Conservation (phyloP, 495 filamentous ascomycete genomes). For the Tuber brumale region DNA sequence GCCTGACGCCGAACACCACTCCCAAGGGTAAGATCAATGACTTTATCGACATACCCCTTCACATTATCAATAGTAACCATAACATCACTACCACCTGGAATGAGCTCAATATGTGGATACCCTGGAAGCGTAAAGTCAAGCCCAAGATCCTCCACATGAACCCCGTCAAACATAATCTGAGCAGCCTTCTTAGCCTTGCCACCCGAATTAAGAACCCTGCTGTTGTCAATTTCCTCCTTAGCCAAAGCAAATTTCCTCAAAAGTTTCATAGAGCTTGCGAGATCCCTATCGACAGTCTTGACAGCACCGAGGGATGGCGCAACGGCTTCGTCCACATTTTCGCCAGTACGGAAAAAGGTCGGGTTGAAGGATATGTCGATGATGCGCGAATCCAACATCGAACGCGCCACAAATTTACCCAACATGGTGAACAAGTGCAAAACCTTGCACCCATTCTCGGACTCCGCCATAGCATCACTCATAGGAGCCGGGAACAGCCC, state of each 20-base stretch:
- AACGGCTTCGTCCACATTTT: constrained; percentile 59
- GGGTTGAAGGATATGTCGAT: constrained; percentile 98
- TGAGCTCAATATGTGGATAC: constrained; percentile 80
- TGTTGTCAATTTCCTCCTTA: constrained; percentile 72
- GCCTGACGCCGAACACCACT: constrained; percentile 81
- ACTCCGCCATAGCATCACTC: constrained; percentile 65
- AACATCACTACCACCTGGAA: constrained; percentile 63
- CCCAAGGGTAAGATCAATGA: constrained; percentile 86
- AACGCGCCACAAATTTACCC: constrained; percentile 94
- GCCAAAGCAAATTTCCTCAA: constrained; percentile 79
- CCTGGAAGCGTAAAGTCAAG: constrained; percentile 94
- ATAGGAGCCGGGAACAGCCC: constrained; percentile 93
- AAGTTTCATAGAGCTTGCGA: constrained; percentile 78
- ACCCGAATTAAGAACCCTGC: constrained; percentile 54
- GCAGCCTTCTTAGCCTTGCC: constrained; percentile 65
- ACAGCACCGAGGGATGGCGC: constrained; percentile 86
- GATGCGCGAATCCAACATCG: constrained; percentile 97
- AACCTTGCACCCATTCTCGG: constrained; percentile 72
- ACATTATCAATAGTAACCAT: constrained; percentile 85
- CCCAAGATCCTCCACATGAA: constrained; percentile 74
- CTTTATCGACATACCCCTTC: constrained; percentile 73
- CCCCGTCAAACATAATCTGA: constrained; percentile 64
- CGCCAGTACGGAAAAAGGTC: constrained; percentile 91
- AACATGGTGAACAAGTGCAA: constrained; percentile 86
- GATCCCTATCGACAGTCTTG: constrained; percentile 75